Evolutionary conservation across 1,284 basidiomycete species (phyloP), one percentile per base, ranked within the genome.

Genomic region (Sanguinoderma infundibulare): DNA sequence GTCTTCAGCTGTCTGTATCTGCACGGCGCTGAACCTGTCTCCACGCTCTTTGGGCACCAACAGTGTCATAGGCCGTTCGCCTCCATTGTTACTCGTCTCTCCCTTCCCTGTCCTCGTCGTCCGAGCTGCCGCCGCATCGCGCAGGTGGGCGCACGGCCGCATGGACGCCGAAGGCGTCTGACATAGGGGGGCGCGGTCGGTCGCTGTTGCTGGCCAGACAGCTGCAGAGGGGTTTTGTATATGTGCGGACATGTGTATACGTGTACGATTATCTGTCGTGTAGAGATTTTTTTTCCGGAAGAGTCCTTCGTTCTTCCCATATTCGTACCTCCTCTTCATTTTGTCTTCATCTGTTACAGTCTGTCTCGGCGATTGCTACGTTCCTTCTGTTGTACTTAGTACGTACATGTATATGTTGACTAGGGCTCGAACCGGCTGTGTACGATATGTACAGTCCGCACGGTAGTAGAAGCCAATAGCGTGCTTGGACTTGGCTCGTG

Each of bases 31-130:
- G 64, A 61, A 66, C 65, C 60, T 53, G 26, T 66, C 65, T 66
- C 60, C 61, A 64, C 32, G 62, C 59, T 63, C 63, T 65, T 67
- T 65, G 66, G 59, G 63, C 66, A 65, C 61, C 63, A 65, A 67
- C 55, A 61, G 62, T 62, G 59, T 64, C 59, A 35, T 55, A 51
- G 55, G 28, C 40, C 9, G 17, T 51, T 14, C 59, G 51, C 57
- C 52, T 51, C 56, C 53, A 39, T 52, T 39, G 39, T 35, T 40
- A 46, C 28, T 40, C 42, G 42, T 46, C 24, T 46, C 24, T 24
- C 24, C 15, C 35, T 30, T 10, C 7, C 4, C 12, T 42, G 47
- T 35, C 51, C 20, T 17, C 35, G 46, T 28, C 15, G 17, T 28
- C 36, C 34, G 9, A 6, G 2, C 3, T 6, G 30, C 47, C 1